These are phyloP conservation scores for Hymenoscyphus linearis DNA, from an alignment of 2,329 filamentous ascomycete species.

Conservation along the genomic window DNA sequence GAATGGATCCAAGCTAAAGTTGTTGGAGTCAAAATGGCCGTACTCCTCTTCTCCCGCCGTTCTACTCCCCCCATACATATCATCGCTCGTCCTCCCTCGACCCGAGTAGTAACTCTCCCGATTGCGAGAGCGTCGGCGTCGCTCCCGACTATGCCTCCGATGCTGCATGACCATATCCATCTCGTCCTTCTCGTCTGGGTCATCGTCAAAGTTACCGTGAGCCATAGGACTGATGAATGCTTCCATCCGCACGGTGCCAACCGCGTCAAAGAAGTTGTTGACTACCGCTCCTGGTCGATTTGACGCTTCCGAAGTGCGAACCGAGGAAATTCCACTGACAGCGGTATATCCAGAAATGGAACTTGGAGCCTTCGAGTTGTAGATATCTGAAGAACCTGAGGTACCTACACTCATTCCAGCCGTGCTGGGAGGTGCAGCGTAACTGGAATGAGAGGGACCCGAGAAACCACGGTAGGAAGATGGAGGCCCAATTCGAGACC, in stretches of 20 bases:
- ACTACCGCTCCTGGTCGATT: slow-evolving; percentile 28
- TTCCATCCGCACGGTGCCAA: slow-evolving; percentile 93
- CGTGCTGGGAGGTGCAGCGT: slow-evolving; percentile 47
- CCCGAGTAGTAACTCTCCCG: slow-evolving; percentile 28
- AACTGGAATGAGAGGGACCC: slow-evolving; percentile 21
- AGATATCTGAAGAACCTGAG: slow-evolving; percentile 55
- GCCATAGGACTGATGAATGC: slow-evolving; percentile 75
- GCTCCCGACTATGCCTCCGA: slow-evolving; percentile 26
- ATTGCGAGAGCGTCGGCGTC: slow-evolving; percentile 26
- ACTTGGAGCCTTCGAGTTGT: slow-evolving; percentile 48
- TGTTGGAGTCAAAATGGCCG: slow-evolving; percentile 27
- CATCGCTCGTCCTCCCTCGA: slow-evolving; percentile 39
- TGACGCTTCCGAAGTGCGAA: slow-evolving; percentile 31
- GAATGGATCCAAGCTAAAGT: slow-evolving; percentile 54
- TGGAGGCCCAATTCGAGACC: slow-evolving; percentile 65
- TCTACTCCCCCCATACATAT: slow-evolving; percentile 43
- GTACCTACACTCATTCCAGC: slow-evolving; percentile 53
- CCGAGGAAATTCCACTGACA: slow-evolving; percentile 32
- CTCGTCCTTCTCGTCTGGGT: slow-evolving; percentile 31
- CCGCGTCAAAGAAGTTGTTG: slow-evolving; percentile 70
- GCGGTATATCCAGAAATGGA: slow-evolving; percentile 37
- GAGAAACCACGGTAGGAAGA: slow-evolving; percentile 75
- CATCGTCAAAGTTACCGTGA: slow-evolving; percentile 27
- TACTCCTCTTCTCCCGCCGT: slow-evolving; percentile 51
- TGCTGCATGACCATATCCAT: slow-evolving; percentile 26